Percentiles rank a stretch among this genome's conserved stretches.
Conservation (phyloP, 1,284 basidiomycete genomes). For the Microbotryum silenes-acaulis region DNA sequence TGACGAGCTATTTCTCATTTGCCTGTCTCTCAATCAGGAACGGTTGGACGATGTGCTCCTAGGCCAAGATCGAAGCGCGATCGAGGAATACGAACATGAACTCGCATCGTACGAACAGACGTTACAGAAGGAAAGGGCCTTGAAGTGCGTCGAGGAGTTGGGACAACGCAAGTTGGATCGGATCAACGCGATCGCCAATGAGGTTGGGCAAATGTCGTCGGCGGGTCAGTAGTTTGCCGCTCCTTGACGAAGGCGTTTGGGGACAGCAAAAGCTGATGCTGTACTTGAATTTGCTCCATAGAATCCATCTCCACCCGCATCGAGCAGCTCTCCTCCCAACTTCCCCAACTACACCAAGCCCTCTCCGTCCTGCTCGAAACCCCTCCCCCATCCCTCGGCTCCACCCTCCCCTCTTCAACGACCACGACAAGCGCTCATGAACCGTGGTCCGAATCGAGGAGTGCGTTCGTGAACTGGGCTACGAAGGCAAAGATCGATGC, state of each 20-base stretch:
- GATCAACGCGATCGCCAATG: conserved; percentile 9
- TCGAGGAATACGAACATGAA: conserved; percentile 31
- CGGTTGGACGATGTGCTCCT: conserved; percentile 15
- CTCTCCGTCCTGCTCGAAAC: conserved; percentile 18
- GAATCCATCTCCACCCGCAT: conserved; percentile 6
- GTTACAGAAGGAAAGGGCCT: conserved; percentile 21
- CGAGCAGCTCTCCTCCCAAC: conserved; percentile 12
- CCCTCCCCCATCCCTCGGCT: conserved; percentile 1
- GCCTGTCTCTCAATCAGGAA: conserved; percentile 4
- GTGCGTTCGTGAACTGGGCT: conserved; percentile 28
- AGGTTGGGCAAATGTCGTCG: conserved; percentile 19
- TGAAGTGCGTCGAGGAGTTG: conserved; percentile 20
- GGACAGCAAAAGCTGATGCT: not conserved
- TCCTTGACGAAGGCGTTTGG: not conserved
- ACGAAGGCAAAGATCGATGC: conserved; percentile 15
- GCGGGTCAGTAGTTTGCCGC: conserved; percentile 13
- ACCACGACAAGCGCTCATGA: not conserved
- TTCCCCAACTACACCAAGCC: conserved; percentile 12
- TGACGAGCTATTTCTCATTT: not conserved
- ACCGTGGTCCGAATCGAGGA: conserved; percentile 13
- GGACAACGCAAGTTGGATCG: conserved; percentile 12
- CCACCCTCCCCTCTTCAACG: not conserved
- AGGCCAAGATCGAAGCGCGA: conserved; percentile 13
- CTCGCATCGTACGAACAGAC: conserved; percentile 26
- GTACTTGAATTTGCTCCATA: not conserved